Evolutionary conservation across 768 basidiomycete genomes (phyloP), one percentile per base, ranked within the genome.

Genomic region (Auricularia heimuer): DNA sequence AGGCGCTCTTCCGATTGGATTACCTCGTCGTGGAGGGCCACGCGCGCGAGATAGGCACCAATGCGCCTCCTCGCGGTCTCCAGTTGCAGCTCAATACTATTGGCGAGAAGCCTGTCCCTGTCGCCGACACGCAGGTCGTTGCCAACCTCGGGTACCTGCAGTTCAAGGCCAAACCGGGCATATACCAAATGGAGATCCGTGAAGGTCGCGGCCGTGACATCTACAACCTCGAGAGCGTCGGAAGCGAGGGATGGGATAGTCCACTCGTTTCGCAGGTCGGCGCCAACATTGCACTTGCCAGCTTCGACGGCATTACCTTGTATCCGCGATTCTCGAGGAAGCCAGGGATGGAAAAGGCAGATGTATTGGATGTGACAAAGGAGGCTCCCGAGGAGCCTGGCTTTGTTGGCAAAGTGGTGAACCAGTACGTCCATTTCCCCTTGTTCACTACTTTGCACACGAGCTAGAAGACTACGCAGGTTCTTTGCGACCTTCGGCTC

Each of bases 101-200:
- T 29, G 73, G 77, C 34, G 78, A 80, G 65, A 72, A 78, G 62
- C 71, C 70, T 10, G 73, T 67, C 1, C 71, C 77, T 2, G 78
- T 95, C 14, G 92, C 90, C 6, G 94, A 97, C 69, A 98, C 97
- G 0, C 89, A 87, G 65, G 88, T 98, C 45, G 92, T 97, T 64
- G 93, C 90, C 3, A 99, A 98, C 72, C 78, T 98, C 4, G 97
- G 97, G 1, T 99, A 99, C 75, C 77, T 98, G 64, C 97, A 99
- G 72, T 94, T 98, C 78, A 94, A 93, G 73, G 89, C 91, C 1
- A 89, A 83, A 63, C 97, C 97, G 0, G 97, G 97, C 1, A 86
- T 91, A 0, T 95, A 89, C 78, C 79, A 81, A 58, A 79, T 98
- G 0, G 86, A 87, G 68, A 94, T 98, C 63, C 83, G 95, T 1